A percentile compares a stretch with the other conserved stretches of the same genome.
Conservation (phyloP, 1,284 basidiomycete genomes). For the Abortiporus biennis region DNA sequence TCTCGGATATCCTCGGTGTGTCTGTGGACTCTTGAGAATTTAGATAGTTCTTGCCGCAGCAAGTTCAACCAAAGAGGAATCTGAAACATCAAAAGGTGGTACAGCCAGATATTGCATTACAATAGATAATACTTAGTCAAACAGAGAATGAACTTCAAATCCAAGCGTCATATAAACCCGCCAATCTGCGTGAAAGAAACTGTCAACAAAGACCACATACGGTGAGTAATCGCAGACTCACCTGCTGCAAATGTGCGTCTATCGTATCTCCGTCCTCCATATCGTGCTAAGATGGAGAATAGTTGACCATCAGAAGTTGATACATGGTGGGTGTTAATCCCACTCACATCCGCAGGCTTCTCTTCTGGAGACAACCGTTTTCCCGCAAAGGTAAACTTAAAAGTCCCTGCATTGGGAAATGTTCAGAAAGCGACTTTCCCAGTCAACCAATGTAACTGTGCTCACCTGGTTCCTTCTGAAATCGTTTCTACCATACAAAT, state of each 20-base stretch:
- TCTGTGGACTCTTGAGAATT: no score
- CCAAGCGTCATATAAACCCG: no score
- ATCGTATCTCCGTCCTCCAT: slow-evolving; percentile 56
- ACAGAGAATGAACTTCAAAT: no score
- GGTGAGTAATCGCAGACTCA: no score
- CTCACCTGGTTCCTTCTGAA: slow-evolving; percentile 50
- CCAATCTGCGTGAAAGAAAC: no score
- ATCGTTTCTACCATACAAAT: slow-evolving; percentile 44
- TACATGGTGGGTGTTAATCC: background rate
- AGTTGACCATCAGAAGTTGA: background rate
- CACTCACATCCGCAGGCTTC: slow-evolving; percentile 45
- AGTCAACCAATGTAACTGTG: slow-evolving; percentile 1
- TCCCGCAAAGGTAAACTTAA: slow-evolving; percentile 53
- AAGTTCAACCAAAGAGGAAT: no score
- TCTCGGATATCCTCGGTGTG: no score
- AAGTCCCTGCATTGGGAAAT: slow-evolving; percentile 33
- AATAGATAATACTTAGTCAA: no score
- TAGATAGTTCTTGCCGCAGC: no score
- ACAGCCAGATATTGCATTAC: no score
- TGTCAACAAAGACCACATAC: no score
- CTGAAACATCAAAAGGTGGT: no score
- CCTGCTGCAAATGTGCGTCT: slow-evolving; percentile 51
- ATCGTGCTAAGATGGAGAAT: slow-evolving; percentile 28
- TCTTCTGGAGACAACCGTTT: slow-evolving; percentile 38
- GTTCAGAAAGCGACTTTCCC: background rate